A percentile compares a stretch with the other conserved stretches of the same genome.
phyloP scores from a whole-genome alignment of 108 stramenopile genomes.

The Chaetoceros muelleri region DNA sequence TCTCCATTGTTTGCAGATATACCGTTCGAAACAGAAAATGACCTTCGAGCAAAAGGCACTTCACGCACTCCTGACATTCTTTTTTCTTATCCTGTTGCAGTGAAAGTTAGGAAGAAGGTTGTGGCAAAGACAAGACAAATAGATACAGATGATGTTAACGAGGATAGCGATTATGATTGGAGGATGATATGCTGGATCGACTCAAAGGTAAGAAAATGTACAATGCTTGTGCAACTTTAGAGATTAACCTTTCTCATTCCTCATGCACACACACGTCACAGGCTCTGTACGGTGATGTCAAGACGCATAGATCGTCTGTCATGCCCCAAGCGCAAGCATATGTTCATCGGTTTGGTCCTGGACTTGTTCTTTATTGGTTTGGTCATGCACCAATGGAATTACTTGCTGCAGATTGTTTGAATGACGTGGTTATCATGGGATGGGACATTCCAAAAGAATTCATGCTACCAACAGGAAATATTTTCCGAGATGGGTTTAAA shows the following conservation, averaged over 20 bases:
- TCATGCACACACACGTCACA: conserved; percentile 7
- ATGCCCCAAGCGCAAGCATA: conserved; percentile 74
- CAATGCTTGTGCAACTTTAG: neutral
- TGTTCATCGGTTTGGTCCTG: conserved; percentile 77
- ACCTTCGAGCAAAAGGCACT: conserved; percentile 55
- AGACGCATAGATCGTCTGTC: conserved; percentile 56
- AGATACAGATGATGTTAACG: conserved; percentile 8
- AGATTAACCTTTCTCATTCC: neutral
- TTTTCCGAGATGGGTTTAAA: conserved; percentile 2
- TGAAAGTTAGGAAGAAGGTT: conserved; percentile 17
- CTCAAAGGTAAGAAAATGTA: conserved; percentile 46
- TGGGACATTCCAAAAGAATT: conserved; percentile 48
- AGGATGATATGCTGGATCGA: conserved; percentile 80
- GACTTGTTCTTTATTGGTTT: conserved; percentile 77
- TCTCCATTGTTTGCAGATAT: conserved; percentile 26
- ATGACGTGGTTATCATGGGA: conserved; percentile 49
- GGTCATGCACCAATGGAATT: conserved; percentile 69
- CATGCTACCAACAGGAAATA: conserved; percentile 62
- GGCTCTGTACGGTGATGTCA: conserved; percentile 71
- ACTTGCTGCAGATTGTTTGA: conserved; percentile 43
- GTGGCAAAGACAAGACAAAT: conserved; percentile 2
- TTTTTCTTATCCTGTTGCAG: conserved; percentile 37
- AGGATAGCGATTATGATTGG: conserved; percentile 45
- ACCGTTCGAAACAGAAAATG: conserved; percentile 73
- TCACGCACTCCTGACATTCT: conserved; percentile 71